Evolutionary conservation across 331 rosid species (phyloP).

Genomic region (Dryas integrifolia): DNA sequence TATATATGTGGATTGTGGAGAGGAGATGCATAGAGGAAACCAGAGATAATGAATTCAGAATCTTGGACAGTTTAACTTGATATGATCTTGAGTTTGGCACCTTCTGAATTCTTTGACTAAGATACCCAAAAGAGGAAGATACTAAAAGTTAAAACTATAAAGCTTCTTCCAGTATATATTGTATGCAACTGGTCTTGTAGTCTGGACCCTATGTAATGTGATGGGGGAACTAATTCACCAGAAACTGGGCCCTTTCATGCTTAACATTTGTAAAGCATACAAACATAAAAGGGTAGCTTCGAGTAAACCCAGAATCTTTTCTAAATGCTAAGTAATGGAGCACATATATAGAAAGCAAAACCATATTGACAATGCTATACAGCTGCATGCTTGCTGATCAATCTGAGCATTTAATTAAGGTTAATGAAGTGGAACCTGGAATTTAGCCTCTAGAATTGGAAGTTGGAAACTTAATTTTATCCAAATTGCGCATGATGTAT

Average conservation of each 20-base stretch:
- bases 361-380: not conserved
- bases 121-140: conserved; percentile 26
- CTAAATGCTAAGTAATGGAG: conserved; percentile 38
- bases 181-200: conserved; percentile 32
- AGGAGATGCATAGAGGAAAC: too few relatives aligned
- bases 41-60: too few relatives aligned
- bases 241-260: conserved; percentile 29
- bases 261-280: conserved; percentile 42
- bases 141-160: not conserved
- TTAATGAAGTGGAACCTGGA: not conserved
- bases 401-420: not conserved
- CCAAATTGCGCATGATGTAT: conserved; percentile 8
- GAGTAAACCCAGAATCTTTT: conserved; percentile 38
- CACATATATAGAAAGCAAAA: conserved; percentile 18
- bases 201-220: conserved; percentile 23
- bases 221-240: conserved; percentile 51
- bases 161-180: not conserved
- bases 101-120: conserved; percentile 18
- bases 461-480: too few relatives aligned
- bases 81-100: conserved; percentile 23
- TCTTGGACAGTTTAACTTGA: too few relatives aligned
- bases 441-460: not conserved
- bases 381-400: not conserved
- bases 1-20: too few relatives aligned
- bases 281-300: conserved; percentile 34